Evolutionary conservation across 257 asterid genomes (phyloP).

Genomic region (Capsicum baccatum): DNA sequence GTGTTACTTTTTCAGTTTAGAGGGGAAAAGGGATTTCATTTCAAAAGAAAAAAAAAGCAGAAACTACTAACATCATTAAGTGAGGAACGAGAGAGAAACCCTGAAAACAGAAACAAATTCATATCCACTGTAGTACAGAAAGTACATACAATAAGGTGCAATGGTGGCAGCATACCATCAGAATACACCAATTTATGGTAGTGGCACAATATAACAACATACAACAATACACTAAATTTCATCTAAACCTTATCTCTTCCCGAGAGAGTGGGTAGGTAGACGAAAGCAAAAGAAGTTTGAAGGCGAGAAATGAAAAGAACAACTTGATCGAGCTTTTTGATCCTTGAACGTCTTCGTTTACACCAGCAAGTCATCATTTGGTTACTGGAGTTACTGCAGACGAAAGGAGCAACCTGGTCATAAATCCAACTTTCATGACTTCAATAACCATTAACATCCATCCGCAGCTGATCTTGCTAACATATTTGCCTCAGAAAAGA

Average conservation of each 20-base stretch:
- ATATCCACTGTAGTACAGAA: conserved; percentile 17
- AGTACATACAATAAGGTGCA: neutral
- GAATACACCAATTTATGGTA: conserved; percentile 18
- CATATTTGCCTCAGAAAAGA: conserved; percentile 27
- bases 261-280: conserved; percentile 5
- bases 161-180: neutral
- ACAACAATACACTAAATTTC: conserved; percentile 14
- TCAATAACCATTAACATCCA: conserved; percentile 20
- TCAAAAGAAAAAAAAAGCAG: neutral
- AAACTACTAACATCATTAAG: neutral
- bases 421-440: conserved; percentile 27
- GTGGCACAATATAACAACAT: neutral
- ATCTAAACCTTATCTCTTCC: neutral
- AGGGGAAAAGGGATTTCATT: no score
- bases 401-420: conserved; percentile 24
- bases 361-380: conserved; percentile 17
- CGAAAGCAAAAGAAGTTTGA: conserved; percentile 17
- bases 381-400: conserved; percentile 18
- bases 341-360: conserved; percentile 11
- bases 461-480: neutral
- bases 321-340: conserved; percentile 19
- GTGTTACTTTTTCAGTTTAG: no score
- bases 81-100: neutral
- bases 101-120: conserved; percentile 8
- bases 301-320: conserved; percentile 14